Base-by-base conservation (phyloP, 1,139 yeast species). In the Sugiyamaella grinbergsii region DNA sequence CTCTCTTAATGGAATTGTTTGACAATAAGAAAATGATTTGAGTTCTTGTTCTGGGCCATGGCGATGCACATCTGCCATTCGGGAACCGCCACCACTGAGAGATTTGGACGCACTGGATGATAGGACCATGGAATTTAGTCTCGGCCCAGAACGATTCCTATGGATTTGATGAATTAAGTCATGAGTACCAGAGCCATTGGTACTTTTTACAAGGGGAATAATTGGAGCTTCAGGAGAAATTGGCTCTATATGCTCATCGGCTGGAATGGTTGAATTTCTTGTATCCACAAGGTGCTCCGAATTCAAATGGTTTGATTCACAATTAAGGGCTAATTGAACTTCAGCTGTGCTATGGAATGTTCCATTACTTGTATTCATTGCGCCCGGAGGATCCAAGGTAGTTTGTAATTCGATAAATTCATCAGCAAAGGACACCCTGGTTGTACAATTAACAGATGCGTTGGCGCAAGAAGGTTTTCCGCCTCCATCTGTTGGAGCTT, bases 391-490 rank as follows among this genome's bases (percentile, higher is more conserved):
- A 13, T 24, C 33, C 19, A 16, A n/a, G 15, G 22, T 20, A 24
- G 22, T 5, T 24, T 39, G 42, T 16, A 19, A 39, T 6, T 24
- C 19, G 11, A 39, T 39, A 39, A 39, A 39, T 3, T 39, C 42
- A 39, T 39, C 33, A 39, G 42, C 42, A 24, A 39, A 39, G 6
- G 19, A 11, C 22, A 39, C 33, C 16, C 22, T 26, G 33, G 31
- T 39, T 7, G 32, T 16, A 39, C 18, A 15, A 15, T 22, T 39
- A 15, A 29, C 2, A 4, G 18, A 39, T 3, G 33, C 13, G 8
- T 16, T 39, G 8, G 42, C 15, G 8, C 26, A 11, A 13, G 11
- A 19, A 19, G 10, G 19, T 16, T 28, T 40, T 26, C 13, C 29
- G 32, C 18, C 13, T 19, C 4, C 19, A 11, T 16, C 18, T 3